Conservation (phyloP, 768 basidiomycete species). For the Mrakia blollopis region DNA sequence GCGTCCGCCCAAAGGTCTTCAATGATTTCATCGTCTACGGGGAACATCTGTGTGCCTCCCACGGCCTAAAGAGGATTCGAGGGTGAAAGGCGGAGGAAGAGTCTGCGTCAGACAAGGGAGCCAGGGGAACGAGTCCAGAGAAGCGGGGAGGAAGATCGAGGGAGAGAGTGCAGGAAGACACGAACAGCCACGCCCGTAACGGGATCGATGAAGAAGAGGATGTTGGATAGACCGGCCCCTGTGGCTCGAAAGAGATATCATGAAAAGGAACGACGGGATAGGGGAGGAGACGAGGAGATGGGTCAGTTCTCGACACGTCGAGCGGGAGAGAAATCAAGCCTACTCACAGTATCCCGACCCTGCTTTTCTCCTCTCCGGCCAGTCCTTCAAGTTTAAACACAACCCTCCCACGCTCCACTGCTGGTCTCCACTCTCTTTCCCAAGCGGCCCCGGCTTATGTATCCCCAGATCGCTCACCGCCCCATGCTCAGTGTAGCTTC, state of each 20-base stretch:
- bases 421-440: neutral
- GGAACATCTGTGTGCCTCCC: conserved; percentile 6
- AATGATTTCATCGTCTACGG: neutral
- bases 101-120: no score
- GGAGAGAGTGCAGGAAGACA: no score
- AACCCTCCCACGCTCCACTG: neutral
- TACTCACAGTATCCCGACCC: conserved; percentile 13
- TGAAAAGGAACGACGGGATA: no score
- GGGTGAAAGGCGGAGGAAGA: no score
- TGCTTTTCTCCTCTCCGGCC: neutral
- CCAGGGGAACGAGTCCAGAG: no score
- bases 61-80: neutral
- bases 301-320: no score
- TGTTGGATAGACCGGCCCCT: conserved; percentile 10
- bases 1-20: conserved; percentile 1
- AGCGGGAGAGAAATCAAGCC: no score
- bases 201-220: conserved; percentile 8
- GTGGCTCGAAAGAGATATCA: neutral
- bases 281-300: no score
- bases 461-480: neutral
- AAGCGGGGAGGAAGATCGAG: no score
- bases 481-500: neutral
- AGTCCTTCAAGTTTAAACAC: neutral
- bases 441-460: neutral
- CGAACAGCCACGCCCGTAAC: neutral